Evolutionary conservation across 441 rosid genomes (phyloP), one percentile per base, ranked within the genome.

Genomic region (Manihot esculenta): DNA sequence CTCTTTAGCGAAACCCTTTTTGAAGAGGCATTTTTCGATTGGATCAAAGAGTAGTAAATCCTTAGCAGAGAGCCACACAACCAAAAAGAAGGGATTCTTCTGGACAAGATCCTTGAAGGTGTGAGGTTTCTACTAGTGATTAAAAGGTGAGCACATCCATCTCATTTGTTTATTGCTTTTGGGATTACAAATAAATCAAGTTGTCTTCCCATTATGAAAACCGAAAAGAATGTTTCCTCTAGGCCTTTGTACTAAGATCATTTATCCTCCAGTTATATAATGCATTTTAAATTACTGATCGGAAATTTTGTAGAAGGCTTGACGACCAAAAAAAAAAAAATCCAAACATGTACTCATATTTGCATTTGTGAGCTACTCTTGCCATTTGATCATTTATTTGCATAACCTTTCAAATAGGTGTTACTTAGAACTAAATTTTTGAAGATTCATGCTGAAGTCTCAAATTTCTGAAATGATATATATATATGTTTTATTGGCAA

Each of bases 91-190:
- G 71, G 96, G 96, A 35, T 82, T 91, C 78, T 93, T 93, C 80
- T 96, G 98, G 97, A 77, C 93, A 66, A 93, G 88, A 73, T 87
- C 94, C 61, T 74, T 88, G 83, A 90, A 83, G 84, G 89, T 77
- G 9, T 93, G 87, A 93, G 74, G 80, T 67, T 33, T 35, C 21
- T 76, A 70, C 74, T 72, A 58, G 73, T 68, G 20, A 21, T 55
- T 58, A 42, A 74, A 73, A 79, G 88, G 89, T 87, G 58, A 77
- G 82, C 54, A 68, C 69, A 50, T 74, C 27, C 55, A 24, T 66
- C 50, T 42, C 50, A 55, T 71, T 35, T 35, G 27, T 62, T 23
- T 53, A 13, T 47, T 72, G 62, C 64, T 30, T 58, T 72, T 66
- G 15, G 71, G 14, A n/a, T 18, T 48, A 23, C 53, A 48, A 18